Evolutionary conservation across 352 stramenopile genomes (phyloP).

Genomic region (Globisporangium echinulatum): DNA sequence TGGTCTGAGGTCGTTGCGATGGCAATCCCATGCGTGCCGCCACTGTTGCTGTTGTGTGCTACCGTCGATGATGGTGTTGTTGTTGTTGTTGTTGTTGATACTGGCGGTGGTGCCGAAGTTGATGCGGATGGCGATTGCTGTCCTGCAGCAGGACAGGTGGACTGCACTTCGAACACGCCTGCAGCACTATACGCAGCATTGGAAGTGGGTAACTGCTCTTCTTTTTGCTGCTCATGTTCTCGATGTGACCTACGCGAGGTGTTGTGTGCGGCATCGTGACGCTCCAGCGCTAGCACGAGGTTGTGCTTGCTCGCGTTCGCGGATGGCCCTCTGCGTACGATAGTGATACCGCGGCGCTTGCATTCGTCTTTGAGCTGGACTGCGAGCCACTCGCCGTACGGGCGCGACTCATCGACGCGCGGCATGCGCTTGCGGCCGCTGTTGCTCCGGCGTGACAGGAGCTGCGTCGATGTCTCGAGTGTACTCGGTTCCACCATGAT

Average conservation of each 20-base stretch:
- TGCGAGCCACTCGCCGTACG: conserved; percentile 6
- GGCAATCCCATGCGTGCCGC: no score
- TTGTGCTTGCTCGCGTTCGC: conserved; percentile 4
- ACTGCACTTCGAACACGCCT: background rate
- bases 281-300: background rate
- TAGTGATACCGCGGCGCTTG: conserved; percentile 1
- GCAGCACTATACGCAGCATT: background rate
- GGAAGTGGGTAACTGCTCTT: background rate
- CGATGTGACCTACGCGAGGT: background rate
- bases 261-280: background rate
- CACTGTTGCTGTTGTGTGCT: no score
- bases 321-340: conserved; percentile 2
- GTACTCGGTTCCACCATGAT: no score
- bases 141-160: no score
- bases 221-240: background rate
- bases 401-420: background rate
- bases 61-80: no score
- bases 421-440: background rate
- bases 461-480: no score
- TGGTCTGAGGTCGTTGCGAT: no score
- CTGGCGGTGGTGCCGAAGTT: no score
- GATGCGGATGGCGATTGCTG: no score
- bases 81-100: no score
- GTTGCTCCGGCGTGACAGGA: no score
- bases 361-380: conserved; percentile 4